Conservation (phyloP, 2,329 filamentous ascomycete genomes). For the Colletotrichum endophyticum region DNA sequence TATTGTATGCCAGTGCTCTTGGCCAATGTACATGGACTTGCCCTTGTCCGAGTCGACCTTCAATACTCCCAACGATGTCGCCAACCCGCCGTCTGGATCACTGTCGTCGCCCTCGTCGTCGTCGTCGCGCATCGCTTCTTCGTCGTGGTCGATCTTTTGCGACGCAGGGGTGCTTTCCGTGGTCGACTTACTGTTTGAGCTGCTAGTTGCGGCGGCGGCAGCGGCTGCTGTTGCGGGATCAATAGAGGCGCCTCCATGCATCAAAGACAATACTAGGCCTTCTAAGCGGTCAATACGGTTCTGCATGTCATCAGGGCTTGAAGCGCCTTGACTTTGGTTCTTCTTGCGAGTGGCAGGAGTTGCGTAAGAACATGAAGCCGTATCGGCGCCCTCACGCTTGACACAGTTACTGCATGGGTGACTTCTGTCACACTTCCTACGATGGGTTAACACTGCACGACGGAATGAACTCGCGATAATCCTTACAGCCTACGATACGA, state of each 20-base stretch:
- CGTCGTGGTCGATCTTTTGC: conserved; percentile 57
- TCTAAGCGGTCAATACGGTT: conserved; percentile 96
- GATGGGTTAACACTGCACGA: conserved; percentile 33
- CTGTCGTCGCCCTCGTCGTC: conserved; percentile 64
- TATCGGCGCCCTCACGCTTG: conserved; percentile 85
- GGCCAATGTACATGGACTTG: conserved; percentile 81
- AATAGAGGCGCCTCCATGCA: conserved; percentile 78
- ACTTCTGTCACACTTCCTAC: conserved; percentile 88
- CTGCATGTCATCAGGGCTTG: conserved; percentile 93
- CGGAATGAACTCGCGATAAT: background rate
- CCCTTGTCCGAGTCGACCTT: conserved; percentile 80
- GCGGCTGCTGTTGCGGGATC: conserved; percentile 43
- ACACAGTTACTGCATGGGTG: conserved; percentile 94
- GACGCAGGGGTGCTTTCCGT: conserved; percentile 49
- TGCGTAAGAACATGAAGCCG: conserved; percentile 84
- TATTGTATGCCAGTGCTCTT: conserved; percentile 83
- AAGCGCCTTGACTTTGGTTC: conserved; percentile 64
- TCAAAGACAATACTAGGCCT: conserved; percentile 87
- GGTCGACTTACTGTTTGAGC: conserved; percentile 29
- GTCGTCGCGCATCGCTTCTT: conserved; percentile 56
- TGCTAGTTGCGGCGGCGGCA: conserved; percentile 27
- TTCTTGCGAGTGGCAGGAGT: conserved; percentile 74
- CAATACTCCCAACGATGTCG: conserved; percentile 79
- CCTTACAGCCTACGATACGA: conserved; percentile 39
- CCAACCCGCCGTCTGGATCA: conserved; percentile 71